Base-by-base conservation (phyloP, 345 rosid species). In the Acer campestre region DNA sequence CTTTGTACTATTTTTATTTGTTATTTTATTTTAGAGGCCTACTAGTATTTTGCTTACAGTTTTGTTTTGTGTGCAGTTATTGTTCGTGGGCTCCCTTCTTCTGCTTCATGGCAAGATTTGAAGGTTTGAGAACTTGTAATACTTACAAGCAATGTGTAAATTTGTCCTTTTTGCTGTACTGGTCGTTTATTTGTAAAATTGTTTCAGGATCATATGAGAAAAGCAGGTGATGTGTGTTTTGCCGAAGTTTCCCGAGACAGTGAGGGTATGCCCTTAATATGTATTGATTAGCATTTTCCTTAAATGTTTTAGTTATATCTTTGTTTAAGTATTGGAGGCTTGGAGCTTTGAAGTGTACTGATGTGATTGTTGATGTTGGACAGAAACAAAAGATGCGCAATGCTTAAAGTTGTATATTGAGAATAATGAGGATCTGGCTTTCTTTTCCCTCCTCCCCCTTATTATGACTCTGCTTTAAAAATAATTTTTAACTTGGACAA, bases 41-140 rank as follows among this genome's bases (percentile, higher is more conserved):
- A 17, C 1, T 16, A 27, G 14, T 68, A 31, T 68, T 68, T 53
- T 27, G 42, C 55, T 1, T 38, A 14, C 65, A 8, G 20, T 46
- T 70, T 40, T 63, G 10, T 75, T 78, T 80, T 22, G 25, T 73
- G 5, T 85, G 77, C 86, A 95, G 98, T 95, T 61, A 87, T 93
- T 78, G 97, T 95, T 17, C 98, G 89, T 76, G 94, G 97, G 20
- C 94, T 92, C 16, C 91, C 98, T 70, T 90, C 97, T 78, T 95
- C 98, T 84, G 97, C 98, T 79, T 95, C 98, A 61, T 95, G 98
- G 98, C 98, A 95, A 84, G 98, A 93, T 88, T 83, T 95, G 85
- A 95, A 95, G 98, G 98, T 90, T 53, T 72, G 76, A 65, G 44
- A 67, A 18, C 68, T 59, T 58, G 14, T 79, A 1, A 61, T 74